Conservation (phyloP, 352 stramenopile genomes). For the Phytophthora constricta region DNA sequence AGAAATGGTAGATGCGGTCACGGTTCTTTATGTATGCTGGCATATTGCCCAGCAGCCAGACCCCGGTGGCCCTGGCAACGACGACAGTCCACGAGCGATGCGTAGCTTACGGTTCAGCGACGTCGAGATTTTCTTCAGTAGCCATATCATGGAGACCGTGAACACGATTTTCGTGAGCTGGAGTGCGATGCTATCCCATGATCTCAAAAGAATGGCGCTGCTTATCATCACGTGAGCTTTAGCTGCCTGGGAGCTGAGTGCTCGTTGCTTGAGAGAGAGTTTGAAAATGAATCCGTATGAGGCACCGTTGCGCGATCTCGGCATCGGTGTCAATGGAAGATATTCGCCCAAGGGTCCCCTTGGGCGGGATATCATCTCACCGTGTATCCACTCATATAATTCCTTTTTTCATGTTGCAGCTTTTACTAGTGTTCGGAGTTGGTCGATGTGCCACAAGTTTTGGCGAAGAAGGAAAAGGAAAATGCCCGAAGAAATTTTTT, state of each 20-base stretch:
- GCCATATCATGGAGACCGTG: background rate
- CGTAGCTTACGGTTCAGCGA: conserved; percentile 55
- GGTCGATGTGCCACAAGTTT: too few relatives aligned
- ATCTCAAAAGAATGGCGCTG: background rate
- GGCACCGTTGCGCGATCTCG: too few relatives aligned
- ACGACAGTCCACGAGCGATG: conserved; percentile 54
- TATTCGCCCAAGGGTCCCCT: too few relatives aligned
- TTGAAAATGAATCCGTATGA: background rate
- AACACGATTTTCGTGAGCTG: conserved; percentile 22
- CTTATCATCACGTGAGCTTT: background rate
- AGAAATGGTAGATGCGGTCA: conserved; percentile 63
- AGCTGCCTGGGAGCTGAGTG: background rate
- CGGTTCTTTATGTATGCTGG: conserved; percentile 58
- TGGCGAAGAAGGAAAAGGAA: too few relatives aligned
- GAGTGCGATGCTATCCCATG: background rate
- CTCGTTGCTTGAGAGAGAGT: too few relatives aligned
- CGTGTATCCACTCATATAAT: too few relatives aligned
- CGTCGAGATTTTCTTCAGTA: conserved; percentile 20
- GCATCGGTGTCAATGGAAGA: too few relatives aligned
- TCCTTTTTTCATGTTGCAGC: too few relatives aligned
- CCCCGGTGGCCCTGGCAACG: conserved; percentile 49
- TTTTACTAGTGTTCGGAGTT: too few relatives aligned
- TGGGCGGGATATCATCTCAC: too few relatives aligned
- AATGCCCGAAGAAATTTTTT: too few relatives aligned
- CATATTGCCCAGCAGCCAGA: conserved; percentile 62